Base-by-base conservation (phyloP, 139 green algal genomes). In the Chlamydomonas sp. region DNA sequence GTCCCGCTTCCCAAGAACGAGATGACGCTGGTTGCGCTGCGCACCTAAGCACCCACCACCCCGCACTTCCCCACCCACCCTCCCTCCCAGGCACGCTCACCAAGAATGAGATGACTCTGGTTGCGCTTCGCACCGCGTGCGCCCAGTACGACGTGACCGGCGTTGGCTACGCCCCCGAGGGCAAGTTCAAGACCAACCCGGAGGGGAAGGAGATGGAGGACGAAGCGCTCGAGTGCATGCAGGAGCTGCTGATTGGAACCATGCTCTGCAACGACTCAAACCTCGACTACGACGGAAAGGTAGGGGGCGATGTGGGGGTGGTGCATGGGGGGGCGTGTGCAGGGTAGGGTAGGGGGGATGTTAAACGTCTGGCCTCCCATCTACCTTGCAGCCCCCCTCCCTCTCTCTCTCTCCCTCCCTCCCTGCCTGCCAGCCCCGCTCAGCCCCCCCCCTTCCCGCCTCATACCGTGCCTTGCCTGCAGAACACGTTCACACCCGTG, bases 101-200 rank as follows among this genome's bases (percentile, higher is more conserved):
- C 5, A 92, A 84, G 70, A 92, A 92, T 65, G 78, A 89, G 74
- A 92, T 92, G 87, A 83, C 73, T 0, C 75, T 79, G 10, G 82
- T 85, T 2, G 43, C 38, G 8, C 3, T 81, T 10, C 63, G 35
- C 1, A 74, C 48, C 13, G 65, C 70, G 6, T 38, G 24, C 3
- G 50, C 22, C 1, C 60, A 49, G 30, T 83, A 79, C 66, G 33
- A 38, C 29, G 75, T 79, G 10, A 48, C 39, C 0, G 77, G 77
- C 20, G 74, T 83, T 30, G 77, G 77, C 34, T 83, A 83, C 57
- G 74, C 54, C 13, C 77, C 77, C 2, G 57, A 67, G 61, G 77
- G 77, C 28, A 20, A 20, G 54, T 77, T 82, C 61, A 65, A 13
- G 2, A 20, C 2, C 33, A 38, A 57, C 47, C 48, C 33, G 48